Evolutionary conservation across 1,284 basidiomycete genomes (phyloP).

Genomic region (Omphalotus olearius): DNA sequence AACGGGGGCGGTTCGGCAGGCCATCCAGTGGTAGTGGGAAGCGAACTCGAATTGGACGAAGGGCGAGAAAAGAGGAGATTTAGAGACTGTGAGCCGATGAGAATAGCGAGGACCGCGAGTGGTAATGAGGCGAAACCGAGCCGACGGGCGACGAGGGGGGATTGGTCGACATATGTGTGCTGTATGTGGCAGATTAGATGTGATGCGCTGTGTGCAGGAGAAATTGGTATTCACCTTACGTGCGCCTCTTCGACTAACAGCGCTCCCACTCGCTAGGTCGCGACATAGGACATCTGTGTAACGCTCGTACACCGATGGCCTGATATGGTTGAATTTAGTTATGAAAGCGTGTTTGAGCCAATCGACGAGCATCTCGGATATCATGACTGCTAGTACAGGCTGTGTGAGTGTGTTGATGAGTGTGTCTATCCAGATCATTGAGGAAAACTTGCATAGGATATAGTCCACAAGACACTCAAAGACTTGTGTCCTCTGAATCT

Average conservation of each 20-base stretch:
- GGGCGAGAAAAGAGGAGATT: constrained; percentile 51
- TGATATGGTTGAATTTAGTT: constrained; percentile 96
- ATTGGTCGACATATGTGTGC: constrained; percentile 94
- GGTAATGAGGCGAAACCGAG: constrained; percentile 94
- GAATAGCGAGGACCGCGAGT: constrained; percentile 85
- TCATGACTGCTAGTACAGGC: constrained; percentile 68
- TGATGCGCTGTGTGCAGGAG: neutral
- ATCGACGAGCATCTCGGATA: constrained; percentile 94
- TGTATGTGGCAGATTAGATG: constrained; percentile 24
- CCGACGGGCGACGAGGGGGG: constrained; percentile 89
- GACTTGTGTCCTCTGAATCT: constrained; percentile 35
- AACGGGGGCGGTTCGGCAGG: constrained; percentile 20
- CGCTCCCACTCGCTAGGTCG: constrained; percentile 84
- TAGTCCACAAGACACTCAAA: constrained; percentile 80
- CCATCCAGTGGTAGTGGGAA: constrained; percentile 14
- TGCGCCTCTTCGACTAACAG: constrained; percentile 59
- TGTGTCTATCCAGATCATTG: neutral
- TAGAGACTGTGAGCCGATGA: constrained; percentile 83
- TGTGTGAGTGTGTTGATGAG: neutral
- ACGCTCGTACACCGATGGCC: constrained; percentile 92
- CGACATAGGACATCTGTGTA: constrained; percentile 96
- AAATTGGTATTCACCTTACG: constrained; percentile 50
- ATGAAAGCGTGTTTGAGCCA: constrained; percentile 99
- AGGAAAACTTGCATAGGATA: constrained; percentile 71
- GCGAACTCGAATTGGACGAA: constrained; percentile 30